Evolutionary conservation across 176 grass and related monocot genomes (phyloP), one percentile per base, ranked within the genome.

Genomic region (Juncus inflexus): DNA sequence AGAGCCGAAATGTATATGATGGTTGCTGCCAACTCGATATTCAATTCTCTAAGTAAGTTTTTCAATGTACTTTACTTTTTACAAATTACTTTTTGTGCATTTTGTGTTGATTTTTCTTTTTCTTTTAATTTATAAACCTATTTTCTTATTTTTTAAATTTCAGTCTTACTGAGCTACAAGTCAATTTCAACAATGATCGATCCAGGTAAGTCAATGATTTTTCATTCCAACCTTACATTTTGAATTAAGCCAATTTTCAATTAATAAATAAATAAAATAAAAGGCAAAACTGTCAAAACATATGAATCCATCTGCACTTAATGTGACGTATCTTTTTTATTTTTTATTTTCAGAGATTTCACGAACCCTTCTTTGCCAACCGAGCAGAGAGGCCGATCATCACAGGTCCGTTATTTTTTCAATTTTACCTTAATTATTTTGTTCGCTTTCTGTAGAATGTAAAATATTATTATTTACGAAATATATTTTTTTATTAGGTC

Each of bases 11-110:
- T 74, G 77, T 86, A 73, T 80, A 86, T 77, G 83, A 86, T 81
- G 83, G 83, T 62, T 86, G 83, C 76, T 86, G 78, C 66, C 74
- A 81, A 61, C 67, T 86, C 61, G 83, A 86, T 80, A 78, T 86
- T 68, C 66, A 77, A 28, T 86, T 81, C 52, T 86, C 77, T 8
- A 78, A 86, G 83, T 86, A 51, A 72, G 73, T 68, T 50, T 38
- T n/a, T 37, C 43, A 55, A 45, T 59, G 9, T 47, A 47, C 9
- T 47, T 47, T 28, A 28, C 19, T 28, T 28, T 28, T 28, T 28
- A 28, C 19, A 28, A 28, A 28, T 28, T 28, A 28, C 19, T 28
- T 28, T 28, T 28, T 28, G 19, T 28, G 19, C 19, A 28, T 28
- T 28, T 28, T 28, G 19, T 28, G 19, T 28, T 28, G 19, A 47